Evolutionary conservation across 192 early-diverging fungal genomes (phyloP).

Genomic region (Radiomyces spectabilis): DNA sequence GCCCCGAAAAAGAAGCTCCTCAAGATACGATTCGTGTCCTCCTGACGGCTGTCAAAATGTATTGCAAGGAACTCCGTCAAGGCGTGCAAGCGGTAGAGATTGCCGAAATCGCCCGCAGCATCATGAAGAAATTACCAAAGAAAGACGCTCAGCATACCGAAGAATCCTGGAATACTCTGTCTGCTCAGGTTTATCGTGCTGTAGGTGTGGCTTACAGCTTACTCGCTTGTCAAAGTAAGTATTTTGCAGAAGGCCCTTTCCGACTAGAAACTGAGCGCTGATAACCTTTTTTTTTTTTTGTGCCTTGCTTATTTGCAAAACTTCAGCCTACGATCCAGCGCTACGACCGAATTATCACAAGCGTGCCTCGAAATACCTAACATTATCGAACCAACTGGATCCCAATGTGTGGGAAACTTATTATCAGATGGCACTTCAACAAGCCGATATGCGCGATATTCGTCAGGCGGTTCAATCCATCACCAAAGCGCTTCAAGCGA

Average conservation of each 20-base stretch:
- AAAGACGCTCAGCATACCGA: background rate
- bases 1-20: background rate
- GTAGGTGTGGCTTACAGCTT: conserved; percentile 30
- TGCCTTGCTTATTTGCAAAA: background rate
- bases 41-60: conserved; percentile 38
- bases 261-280: background rate
- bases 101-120: conserved; percentile 23
- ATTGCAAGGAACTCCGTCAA: conserved; percentile 22
- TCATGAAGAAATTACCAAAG: conserved; percentile 1
- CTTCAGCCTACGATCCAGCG: conserved; percentile 51
- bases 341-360: conserved; percentile 54
- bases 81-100: conserved; percentile 17
- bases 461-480: conserved; percentile 43
- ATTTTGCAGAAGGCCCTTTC: background rate
- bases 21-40: background rate
- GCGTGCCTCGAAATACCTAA: conserved; percentile 46
- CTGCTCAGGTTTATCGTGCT: conserved; percentile 18
- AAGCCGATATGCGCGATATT: conserved; percentile 58
- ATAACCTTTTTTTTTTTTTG: background rate
- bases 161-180: background rate
- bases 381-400: conserved; percentile 39
- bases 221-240: conserved; percentile 33
- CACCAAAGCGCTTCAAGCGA: conserved; percentile 45
- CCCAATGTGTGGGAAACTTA: conserved; percentile 49
- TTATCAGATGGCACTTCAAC: conserved; percentile 63